Base-by-base conservation (phyloP, 352 stramenopile species). In the Pythium aphanidermatum region DNA sequence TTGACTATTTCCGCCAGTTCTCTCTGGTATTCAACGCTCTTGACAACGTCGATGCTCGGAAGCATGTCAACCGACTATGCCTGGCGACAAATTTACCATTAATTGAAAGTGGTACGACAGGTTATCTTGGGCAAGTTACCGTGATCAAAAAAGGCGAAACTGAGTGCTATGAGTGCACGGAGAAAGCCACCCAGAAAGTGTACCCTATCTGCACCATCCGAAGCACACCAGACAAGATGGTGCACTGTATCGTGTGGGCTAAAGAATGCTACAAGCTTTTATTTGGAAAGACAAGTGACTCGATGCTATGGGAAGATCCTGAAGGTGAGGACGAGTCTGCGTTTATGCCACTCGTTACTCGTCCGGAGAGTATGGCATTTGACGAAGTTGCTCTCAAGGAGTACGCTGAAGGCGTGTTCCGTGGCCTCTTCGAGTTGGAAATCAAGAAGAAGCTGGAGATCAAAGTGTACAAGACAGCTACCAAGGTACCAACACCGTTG, bases 201-300 rank as follows among this genome's bases (percentile, higher is more conserved):
- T 99, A 99, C 68, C 96, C 97, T 17, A 99, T 99, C 62, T 99
- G 97, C 68, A 99, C 97, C 31, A 99, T 99, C 66, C 88, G 97
- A 59, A 95, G 82, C 34, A 99, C 97, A 13, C 97, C 97, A 0
- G 94, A 96, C 63, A 98, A 99, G 75, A 97, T 98, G 49, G 97
- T 99, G 23, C 97, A 99, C 72, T 99, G 96, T 66, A 99, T 99
- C 55, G 97, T 99, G 23, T 99, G 97, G 97, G 95, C 94, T 29
- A 94, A 94, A 41, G 83, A 94, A 57, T 94, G 77, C 58, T 94
- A 90, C 63, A 94, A 94, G 58, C 60, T 94, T 35, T 57, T 94
- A 2, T 94, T 94, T 38, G 83, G 80, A 23, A 91, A 92, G 45
- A 76, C 52, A 16, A 68, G 74, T 20, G 83, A 95, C 53, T 93